Percentiles rank a stretch among this genome's conserved stretches.
Evolutionary conservation across 148 eudicot genomes (phyloP).

Genomic region (Linanthus parryae): DNA sequence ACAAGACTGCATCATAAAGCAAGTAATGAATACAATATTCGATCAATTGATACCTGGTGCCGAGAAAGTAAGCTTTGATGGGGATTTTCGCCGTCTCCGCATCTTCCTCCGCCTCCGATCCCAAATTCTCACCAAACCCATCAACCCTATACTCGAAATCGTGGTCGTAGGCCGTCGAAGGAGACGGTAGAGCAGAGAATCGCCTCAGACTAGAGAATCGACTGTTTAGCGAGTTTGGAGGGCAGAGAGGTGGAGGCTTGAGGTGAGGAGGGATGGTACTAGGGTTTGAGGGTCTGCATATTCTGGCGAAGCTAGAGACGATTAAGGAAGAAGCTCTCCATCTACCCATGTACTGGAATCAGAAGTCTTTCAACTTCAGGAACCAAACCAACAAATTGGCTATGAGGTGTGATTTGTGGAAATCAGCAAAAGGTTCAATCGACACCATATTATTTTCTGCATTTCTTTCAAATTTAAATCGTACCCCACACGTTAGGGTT

Average conservation of each 20-base stretch:
- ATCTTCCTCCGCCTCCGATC: constrained; percentile 17
- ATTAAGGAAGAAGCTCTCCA: constrained; percentile 41
- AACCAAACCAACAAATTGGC: too few species aligned
- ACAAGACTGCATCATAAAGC: neutral
- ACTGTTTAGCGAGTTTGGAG: constrained; percentile 20
- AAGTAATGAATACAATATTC: neutral
- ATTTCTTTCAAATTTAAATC: too few species aligned
- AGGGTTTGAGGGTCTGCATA: neutral
- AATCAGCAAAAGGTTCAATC: too few species aligned
- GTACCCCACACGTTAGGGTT: too few species aligned
- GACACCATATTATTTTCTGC: too few species aligned
- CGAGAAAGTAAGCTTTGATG: constrained; percentile 73
- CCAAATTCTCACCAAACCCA: constrained; percentile 19
- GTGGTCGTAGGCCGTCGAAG: constrained; percentile 23
- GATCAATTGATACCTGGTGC: constrained; percentile 44
- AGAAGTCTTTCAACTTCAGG: too few species aligned
- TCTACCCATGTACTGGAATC: constrained; percentile 88
- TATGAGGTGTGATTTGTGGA: too few species aligned
- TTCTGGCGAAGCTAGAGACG: constrained; percentile 36
- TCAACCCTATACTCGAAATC: constrained; percentile 37
- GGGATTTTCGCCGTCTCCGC: constrained; percentile 51
- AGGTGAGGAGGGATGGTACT: constrained; percentile 4
- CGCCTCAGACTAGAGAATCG: constrained; percentile 28
- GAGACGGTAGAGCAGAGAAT: constrained; percentile 50
- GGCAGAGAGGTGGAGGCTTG: constrained; percentile 4